Evolutionary conservation across 805 yeast genomes (phyloP).

Genomic region (Metschnikowia gelsemii): DNA sequence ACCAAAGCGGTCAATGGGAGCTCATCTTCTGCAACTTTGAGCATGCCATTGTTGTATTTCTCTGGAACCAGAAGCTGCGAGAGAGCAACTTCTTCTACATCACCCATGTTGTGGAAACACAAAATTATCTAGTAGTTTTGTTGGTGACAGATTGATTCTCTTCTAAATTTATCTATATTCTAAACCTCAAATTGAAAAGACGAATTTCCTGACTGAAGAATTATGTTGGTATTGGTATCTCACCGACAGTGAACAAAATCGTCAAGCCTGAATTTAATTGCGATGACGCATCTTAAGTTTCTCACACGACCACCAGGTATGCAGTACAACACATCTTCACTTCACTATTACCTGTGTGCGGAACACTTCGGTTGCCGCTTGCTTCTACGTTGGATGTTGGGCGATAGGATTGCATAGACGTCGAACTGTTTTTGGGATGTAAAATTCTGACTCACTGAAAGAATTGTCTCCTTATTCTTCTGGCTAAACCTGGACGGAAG

Average conservation of each 20-base stretch:
- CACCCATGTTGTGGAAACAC: conserved; percentile 22
- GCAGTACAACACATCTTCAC: too few species aligned
- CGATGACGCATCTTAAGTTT: conserved; percentile 10
- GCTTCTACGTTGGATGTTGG: too few species aligned
- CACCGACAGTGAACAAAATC: conserved; percentile 2
- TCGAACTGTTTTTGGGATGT: too few species aligned
- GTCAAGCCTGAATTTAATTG: background rate
- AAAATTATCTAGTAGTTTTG: background rate
- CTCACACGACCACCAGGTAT: conserved; percentile 6
- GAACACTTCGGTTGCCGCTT: too few species aligned
- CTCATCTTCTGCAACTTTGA: conserved; percentile 3
- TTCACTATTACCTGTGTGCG: too few species aligned
- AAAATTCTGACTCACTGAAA: too few species aligned
- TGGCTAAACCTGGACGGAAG: too few species aligned
- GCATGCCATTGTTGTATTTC: background rate
- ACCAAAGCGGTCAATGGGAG: conserved; percentile 6
- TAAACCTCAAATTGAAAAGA: background rate
- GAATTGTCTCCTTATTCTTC: too few species aligned
- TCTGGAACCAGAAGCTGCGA: conserved; percentile 8
- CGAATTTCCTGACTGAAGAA: background rate
- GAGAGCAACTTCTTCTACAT: conserved; percentile 30
- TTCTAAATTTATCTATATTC: background rate
- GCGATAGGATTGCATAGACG: too few species aligned
- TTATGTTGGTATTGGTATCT: background rate
- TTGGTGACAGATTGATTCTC: background rate